These are phyloP conservation scores for Cutaneotrichosporon arboriforme DNA, from an alignment of 1,284 basidiomycete species.

Conservation along the genomic window DNA sequence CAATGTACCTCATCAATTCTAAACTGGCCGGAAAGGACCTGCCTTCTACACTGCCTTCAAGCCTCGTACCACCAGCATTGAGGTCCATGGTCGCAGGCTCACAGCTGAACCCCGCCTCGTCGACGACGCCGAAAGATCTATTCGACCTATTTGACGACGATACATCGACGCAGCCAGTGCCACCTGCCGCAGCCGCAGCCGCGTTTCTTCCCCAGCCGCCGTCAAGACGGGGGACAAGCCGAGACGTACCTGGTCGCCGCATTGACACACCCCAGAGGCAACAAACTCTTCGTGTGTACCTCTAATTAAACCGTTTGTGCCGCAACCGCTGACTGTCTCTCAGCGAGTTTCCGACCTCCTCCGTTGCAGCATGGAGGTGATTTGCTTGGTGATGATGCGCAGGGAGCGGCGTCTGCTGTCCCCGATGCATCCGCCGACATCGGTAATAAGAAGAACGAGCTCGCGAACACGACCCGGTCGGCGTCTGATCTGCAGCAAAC, in stretches of 20 bases:
- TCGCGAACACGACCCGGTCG: conserved; percentile 65
- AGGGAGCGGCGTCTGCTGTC: conserved; percentile 34
- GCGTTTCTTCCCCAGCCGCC: conserved; percentile 28
- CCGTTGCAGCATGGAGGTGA: conserved; percentile 12
- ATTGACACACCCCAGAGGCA: background rate
- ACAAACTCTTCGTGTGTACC: background rate
- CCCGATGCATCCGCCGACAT: conserved; percentile 57
- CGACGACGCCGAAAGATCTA: conserved; percentile 38
- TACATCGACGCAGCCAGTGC: background rate
- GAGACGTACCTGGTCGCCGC: background rate
- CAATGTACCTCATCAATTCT: conserved; percentile 88
- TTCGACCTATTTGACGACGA: conserved; percentile 46
- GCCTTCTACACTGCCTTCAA: conserved; percentile 64
- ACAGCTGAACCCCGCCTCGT: conserved; percentile 5
- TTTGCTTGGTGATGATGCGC: conserved; percentile 42
- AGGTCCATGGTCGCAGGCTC: conserved; percentile 12
- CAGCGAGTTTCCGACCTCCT: too few species aligned
- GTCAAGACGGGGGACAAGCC: conserved; percentile 11
- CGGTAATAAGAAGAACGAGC: conserved; percentile 76
- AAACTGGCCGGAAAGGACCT: conserved; percentile 79
- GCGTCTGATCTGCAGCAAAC: conserved; percentile 38
- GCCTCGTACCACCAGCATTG: conserved; percentile 67
- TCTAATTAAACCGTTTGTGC: background rate
- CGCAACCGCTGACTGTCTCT: conserved; percentile 7
- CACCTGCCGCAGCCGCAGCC: conserved; percentile 6